phyloP scores from a whole-genome alignment of 1,284 basidiomycete genomes.

The Ustilago cynodontis region DNA sequence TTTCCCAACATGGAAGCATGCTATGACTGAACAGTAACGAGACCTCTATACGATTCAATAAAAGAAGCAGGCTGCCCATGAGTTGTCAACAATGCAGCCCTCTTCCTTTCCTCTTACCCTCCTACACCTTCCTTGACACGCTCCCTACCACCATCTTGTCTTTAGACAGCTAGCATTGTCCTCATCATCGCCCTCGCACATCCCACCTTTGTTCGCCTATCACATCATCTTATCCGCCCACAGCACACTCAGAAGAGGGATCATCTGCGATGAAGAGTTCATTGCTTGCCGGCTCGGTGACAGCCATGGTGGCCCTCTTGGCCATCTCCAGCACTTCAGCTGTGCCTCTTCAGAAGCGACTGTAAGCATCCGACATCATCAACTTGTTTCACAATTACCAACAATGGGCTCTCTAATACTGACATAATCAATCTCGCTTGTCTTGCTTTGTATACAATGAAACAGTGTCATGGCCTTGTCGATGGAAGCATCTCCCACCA shows the following conservation, averaged over 20 bases:
- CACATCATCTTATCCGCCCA: neutral
- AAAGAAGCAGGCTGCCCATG: conserved; percentile 2
- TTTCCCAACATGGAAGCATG: conserved; percentile 19
- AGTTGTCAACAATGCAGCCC: neutral
- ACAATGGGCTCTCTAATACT: neutral
- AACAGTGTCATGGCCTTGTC: conserved; percentile 32
- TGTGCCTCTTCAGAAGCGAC: conserved; percentile 40
- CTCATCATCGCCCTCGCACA: neutral
- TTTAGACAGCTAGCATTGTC: no score
- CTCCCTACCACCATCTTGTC: neutral
- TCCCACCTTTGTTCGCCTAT: neutral
- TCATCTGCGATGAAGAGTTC: conserved; percentile 15
- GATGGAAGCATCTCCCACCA: conserved; percentile 27
- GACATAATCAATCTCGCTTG: neutral
- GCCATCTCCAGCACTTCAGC: conserved; percentile 33
- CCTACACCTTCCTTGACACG: neutral
- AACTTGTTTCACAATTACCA: neutral
- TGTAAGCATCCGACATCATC: conserved; percentile 26
- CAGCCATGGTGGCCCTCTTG: conserved; percentile 33
- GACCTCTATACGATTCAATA: conserved; percentile 13
- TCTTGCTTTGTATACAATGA: neutral
- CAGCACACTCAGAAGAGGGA: neutral
- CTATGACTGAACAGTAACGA: conserved; percentile 4
- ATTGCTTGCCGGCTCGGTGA: conserved; percentile 22
- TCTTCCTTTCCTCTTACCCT: neutral